Evolutionary conservation across 805 yeast genomes (phyloP).

Genomic region (Yamadazyma nakazawae): DNA sequence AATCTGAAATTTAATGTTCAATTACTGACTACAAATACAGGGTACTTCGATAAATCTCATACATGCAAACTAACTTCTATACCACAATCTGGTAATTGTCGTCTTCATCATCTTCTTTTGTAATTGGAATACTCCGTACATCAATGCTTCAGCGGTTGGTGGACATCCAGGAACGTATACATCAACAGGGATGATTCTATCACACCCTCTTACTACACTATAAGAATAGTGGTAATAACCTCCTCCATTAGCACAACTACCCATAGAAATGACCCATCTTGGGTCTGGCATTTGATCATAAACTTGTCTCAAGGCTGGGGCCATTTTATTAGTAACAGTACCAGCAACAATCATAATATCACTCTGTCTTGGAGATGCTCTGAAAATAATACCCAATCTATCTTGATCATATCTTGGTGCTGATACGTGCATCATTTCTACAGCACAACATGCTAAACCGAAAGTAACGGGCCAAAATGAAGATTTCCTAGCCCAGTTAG

Average conservation of each 20-base stretch:
- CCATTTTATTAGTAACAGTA: slow-evolving; percentile 88
- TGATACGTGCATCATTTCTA: slow-evolving; percentile 92
- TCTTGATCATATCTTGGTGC: slow-evolving; percentile 91
- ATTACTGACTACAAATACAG: background rate
- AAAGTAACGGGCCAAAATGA: slow-evolving; percentile 93
- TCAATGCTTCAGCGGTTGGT: slow-evolving; percentile 84
- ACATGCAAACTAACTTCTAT: slow-evolving; percentile 44
- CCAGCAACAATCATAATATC: slow-evolving; percentile 94
- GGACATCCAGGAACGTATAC: slow-evolving; percentile 93
- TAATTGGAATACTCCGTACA: slow-evolving; percentile 86
- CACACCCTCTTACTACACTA: slow-evolving; percentile 87
- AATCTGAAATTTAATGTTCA: background rate
- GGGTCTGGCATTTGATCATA: slow-evolving; percentile 95
- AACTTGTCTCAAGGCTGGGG: slow-evolving; percentile 88
- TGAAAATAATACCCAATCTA: slow-evolving; percentile 86
- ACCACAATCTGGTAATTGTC: slow-evolving; percentile 82
- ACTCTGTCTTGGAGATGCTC: slow-evolving; percentile 91
- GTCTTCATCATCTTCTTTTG: slow-evolving; percentile 88
- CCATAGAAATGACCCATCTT: slow-evolving; percentile 93
- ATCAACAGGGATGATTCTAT: slow-evolving; percentile 83
- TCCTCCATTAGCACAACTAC: slow-evolving; percentile 92
- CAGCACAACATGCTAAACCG: slow-evolving; percentile 92
- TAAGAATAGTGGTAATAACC: slow-evolving; percentile 90
- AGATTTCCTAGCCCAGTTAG: slow-evolving; percentile 89
- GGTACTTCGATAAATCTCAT: background rate